Base-by-base conservation (phyloP, 176 grass and related monocot genomes). In the Raddia distichophylla region DNA sequence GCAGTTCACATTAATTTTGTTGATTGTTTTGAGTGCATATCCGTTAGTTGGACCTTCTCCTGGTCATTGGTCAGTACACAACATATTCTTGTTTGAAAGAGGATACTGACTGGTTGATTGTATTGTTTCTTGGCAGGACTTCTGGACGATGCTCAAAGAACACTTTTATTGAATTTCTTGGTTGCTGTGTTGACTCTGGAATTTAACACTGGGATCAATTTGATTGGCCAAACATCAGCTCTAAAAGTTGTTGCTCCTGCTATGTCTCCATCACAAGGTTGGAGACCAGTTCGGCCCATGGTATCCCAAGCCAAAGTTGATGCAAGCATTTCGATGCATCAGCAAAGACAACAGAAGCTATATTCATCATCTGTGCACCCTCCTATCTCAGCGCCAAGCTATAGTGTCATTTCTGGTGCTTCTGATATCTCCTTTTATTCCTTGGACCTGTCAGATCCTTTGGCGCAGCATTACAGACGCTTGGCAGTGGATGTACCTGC, bases 81-180 rank as follows among this genome's bases (percentile, higher is more conserved):
- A 60, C 45, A 22, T 67, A 48, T 40, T 78, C 19, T 76, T 20
- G 10, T 67, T 22, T 71, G 54, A 58, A 37, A 91, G 8, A 49
- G 5, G 9, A n/a, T 64, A 3, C 64, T 91, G 42, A 74, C 63
- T 69, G 20, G 46, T 77, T 75, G 34, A 59, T 60, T 79, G 10
- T 75, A 72, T 61, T 85, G 13, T 74, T 62, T 47, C 5, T 78
- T 87, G 69, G 82, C 89, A 94, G 93, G 84, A 68, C 48, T 83
- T 70, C 37, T 40, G n/a, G 50, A 80, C 80, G 74, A 76, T 71
- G 14, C 60, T 49, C 57, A 17, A 75, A 87, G 33, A 61, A 74
- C 64, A 46, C 37, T 80, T 58, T 17, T 69, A 32, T 52, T 73
- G 64, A 87, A 66, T 76, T 80, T 85, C 11, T 61, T 94, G 75